A percentile compares a stretch with the other conserved stretches of the same genome.
Conservation (phyloP, 345 rosid species). For the Acer campestre region DNA sequence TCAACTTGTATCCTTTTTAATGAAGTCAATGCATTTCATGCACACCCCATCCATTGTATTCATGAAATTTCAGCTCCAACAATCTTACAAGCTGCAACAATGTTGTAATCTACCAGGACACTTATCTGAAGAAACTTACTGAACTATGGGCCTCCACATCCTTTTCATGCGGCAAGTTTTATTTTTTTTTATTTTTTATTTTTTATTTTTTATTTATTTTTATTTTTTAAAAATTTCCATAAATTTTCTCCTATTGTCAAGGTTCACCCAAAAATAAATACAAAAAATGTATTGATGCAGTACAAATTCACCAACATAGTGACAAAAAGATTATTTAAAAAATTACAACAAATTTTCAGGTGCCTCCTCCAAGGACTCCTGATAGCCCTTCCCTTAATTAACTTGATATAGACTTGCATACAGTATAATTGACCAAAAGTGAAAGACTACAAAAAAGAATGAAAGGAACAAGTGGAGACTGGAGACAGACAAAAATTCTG, state of each 20-base stretch:
- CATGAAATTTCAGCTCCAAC: not conserved
- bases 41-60: not conserved
- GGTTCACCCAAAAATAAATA: not conserved
- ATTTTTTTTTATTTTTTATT: not conserved
- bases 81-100: not conserved
- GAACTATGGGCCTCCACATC: not conserved
- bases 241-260: not conserved
- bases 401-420: not conserved
- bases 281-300: not conserved
- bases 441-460: not conserved
- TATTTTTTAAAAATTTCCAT: not conserved
- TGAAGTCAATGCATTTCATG: too few species aligned
- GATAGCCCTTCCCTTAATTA: conserved; percentile 8
- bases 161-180: not conserved
- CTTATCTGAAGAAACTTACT: not conserved
- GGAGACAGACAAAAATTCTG: not conserved
- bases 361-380: not conserved
- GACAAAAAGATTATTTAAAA: not conserved
- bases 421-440: not conserved
- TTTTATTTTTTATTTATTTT: not conserved
- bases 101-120: not conserved
- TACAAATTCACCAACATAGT: not conserved
- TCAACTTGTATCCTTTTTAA: too few species aligned
- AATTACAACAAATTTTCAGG: not conserved
- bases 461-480: not conserved